phyloP scores from a whole-genome alignment of 805 yeast genomes.

The Ogataea kodamae region DNA sequence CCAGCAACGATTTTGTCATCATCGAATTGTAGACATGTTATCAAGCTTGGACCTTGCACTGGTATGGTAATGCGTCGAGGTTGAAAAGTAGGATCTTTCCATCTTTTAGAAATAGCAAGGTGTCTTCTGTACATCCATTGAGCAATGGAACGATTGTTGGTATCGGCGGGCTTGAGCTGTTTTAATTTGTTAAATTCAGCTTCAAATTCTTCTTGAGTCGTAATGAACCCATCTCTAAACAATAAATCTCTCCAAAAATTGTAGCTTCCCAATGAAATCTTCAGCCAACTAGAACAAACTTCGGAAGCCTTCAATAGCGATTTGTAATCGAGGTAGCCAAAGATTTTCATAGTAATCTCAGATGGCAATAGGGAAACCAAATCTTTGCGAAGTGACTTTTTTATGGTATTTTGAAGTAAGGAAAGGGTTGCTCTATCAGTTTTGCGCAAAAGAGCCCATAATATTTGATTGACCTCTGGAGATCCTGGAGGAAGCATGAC shows the following conservation, averaged over 20 bases:
- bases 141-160: conserved; percentile 17
- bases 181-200: conserved; percentile 22
- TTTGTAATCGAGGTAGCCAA: conserved; percentile 58
- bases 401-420: conserved; percentile 49
- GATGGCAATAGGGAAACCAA: conserved; percentile 65
- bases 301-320: conserved; percentile 58
- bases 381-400: conserved; percentile 65
- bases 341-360: conserved; percentile 66
- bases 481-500: conserved; percentile 42
- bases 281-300: conserved; percentile 71
- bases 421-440: conserved; percentile 62
- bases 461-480: conserved; percentile 46
- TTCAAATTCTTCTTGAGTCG: conserved; percentile 42
- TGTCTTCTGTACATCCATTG: conserved; percentile 55
- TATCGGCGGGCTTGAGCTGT: conserved; percentile 7
- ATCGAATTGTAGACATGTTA: conserved; percentile 92
- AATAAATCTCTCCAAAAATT: conserved; percentile 70
- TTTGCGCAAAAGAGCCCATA: conserved; percentile 48
- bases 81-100: conserved; percentile 71
- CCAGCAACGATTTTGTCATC: conserved; percentile 89
- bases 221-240: conserved; percentile 57
- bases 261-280: conserved; percentile 55
- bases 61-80: conserved; percentile 66
- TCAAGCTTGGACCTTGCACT: conserved; percentile 77
- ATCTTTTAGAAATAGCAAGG: conserved; percentile 55